These are phyloP conservation scores for Papilionanthe hybrid DNA, from an alignment of 116 monocot genomes.

Conservation along the genomic window DNA sequence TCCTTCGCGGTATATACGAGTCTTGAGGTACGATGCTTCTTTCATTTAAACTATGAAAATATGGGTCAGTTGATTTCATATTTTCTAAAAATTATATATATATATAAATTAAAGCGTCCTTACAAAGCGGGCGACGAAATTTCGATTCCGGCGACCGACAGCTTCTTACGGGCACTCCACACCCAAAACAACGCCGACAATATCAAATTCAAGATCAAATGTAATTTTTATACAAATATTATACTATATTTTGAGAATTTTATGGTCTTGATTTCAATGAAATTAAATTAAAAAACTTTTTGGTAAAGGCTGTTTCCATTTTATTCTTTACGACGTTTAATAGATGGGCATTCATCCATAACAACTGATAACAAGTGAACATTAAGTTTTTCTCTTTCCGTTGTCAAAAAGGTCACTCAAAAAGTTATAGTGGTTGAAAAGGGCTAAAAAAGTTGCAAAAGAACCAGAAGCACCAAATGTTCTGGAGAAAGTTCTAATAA, in stretches of 20 bases:
- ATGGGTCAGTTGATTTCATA: no score
- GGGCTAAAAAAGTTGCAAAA: not conserved
- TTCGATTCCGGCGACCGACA: no score
- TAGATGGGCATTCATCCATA: not conserved
- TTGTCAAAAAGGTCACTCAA: no score
- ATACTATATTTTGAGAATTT: not conserved
- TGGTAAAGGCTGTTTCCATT: not conserved
- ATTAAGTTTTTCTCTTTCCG: not conserved
- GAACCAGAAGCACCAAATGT: not conserved
- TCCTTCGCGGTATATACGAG: no score
- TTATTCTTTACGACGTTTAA: not conserved
- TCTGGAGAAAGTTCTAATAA: not conserved
- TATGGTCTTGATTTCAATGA: not conserved
- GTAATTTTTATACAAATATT: not conserved
- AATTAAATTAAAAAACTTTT: not conserved
- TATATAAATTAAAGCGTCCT: no score
- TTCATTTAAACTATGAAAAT: no score
- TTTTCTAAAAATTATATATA: no score
- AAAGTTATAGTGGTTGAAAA: no score
- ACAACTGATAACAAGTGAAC: not conserved
- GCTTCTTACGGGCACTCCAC: no score
- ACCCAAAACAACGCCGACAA: no score
- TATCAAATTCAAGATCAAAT: not conserved
- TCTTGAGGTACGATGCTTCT: no score
- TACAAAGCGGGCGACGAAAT: no score